These are phyloP conservation scores for Physcomitrium patens DNA, from an alignment of 225 moss, liverwort and hornwort species.

Conservation along the genomic window DNA sequence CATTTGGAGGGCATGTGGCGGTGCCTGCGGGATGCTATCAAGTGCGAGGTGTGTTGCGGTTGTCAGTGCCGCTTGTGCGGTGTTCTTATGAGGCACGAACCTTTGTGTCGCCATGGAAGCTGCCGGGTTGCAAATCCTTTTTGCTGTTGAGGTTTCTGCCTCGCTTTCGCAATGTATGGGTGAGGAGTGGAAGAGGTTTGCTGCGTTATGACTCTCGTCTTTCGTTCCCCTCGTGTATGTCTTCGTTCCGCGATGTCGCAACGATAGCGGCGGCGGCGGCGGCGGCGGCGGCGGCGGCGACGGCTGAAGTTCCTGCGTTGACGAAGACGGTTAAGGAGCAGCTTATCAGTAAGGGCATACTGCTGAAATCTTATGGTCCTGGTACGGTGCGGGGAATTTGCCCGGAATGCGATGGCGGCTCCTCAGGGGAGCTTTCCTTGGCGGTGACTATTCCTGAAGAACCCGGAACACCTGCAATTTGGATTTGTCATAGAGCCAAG, in stretches of 20 bases:
- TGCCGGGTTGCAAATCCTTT: conserved; percentile 33
- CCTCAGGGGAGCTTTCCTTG: conserved; percentile 57
- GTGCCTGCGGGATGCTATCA: conserved; percentile 48
- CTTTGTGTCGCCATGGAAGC: conserved; percentile 21
- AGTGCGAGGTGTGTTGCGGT: conserved; percentile 46
- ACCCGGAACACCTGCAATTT: conserved; percentile 56
- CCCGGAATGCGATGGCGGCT: conserved; percentile 82
- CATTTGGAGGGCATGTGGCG: conserved; percentile 48
- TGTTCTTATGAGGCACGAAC: conserved; percentile 24
- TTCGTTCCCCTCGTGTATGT: conserved; percentile 11
- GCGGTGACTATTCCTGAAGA: conserved; percentile 67
- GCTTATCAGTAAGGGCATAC: conserved; percentile 45
- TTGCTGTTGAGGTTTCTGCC: conserved; percentile 39
- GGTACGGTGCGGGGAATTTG: conserved; percentile 48
- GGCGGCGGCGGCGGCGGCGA: conserved; percentile 35
- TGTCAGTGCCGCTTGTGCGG: conserved; percentile 39
- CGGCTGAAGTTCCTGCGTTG: conserved; percentile 41
- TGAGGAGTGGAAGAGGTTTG: conserved; percentile 26
- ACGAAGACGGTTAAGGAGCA: conserved; percentile 46
- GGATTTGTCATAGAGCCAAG: conserved; percentile 80
- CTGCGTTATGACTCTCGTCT: conserved; percentile 20
- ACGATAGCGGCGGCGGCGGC: conserved; percentile 33
- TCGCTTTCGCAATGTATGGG: conserved; percentile 26
- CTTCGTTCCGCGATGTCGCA: conserved; percentile 32
- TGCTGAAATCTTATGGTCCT: conserved; percentile 43